Conservation (phyloP, 176 grass and related monocot species). For the Zea luxurians region DNA sequence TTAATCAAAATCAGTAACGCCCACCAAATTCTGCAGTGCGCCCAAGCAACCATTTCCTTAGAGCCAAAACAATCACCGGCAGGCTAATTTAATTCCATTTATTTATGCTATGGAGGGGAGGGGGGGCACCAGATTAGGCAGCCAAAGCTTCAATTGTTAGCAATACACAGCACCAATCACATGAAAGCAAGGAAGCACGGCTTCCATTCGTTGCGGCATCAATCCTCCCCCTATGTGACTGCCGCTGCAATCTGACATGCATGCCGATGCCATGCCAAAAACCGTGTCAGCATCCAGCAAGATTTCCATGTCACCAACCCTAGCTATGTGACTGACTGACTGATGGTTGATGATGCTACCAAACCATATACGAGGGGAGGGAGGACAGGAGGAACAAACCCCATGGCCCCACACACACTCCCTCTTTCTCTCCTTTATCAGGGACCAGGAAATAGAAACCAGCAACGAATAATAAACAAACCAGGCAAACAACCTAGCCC, state of each 20-base stretch:
- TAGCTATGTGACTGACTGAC: background rate
- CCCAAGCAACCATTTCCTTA: constrained; percentile 35
- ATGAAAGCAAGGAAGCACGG: background rate
- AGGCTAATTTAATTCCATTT: background rate
- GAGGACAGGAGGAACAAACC: background rate
- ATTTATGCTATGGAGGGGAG: background rate
- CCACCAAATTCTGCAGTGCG: background rate
- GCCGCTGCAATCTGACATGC: too few relatives aligned
- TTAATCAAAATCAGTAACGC: constrained; percentile 1
- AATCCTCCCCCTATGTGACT: background rate
- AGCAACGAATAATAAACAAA: constrained; percentile 22
- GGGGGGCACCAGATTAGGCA: constrained; percentile 31
- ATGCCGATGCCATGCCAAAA: background rate
- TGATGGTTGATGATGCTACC: background rate
- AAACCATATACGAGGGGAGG: background rate
- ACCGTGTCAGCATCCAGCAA: background rate
- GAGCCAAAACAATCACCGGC: constrained; percentile 31
- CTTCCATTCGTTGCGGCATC: constrained; percentile 3
- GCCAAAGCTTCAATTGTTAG: constrained; percentile 35
- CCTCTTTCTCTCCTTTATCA: too few relatives aligned
- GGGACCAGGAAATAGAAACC: constrained; percentile 8
- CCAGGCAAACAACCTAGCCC: constrained; percentile 29
- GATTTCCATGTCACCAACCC: constrained; percentile 46
- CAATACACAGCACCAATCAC: constrained; percentile 20
- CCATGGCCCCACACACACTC: background rate